Conservation (phyloP, 768 basidiomycete species). For the Dentipellis fragilis region DNA sequence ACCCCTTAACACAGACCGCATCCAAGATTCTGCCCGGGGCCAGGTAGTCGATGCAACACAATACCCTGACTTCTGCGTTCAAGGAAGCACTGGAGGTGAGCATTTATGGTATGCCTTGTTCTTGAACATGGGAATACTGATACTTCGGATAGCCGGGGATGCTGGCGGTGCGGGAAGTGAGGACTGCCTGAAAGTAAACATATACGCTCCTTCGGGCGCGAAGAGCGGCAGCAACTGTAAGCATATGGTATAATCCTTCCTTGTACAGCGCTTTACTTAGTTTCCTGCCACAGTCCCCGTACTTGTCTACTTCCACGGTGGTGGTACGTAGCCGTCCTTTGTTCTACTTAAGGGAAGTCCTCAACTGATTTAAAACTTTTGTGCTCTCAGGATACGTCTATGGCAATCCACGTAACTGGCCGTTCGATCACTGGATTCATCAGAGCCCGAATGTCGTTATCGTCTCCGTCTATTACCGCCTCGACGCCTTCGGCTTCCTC, state of each 20-base stretch:
- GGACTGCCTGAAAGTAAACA: slow-evolving; percentile 59
- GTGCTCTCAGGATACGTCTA: slow-evolving; percentile 34
- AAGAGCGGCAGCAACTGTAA: slow-evolving; percentile 36
- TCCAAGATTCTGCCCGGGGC: slow-evolving; percentile 26
- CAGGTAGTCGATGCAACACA: slow-evolving; percentile 38
- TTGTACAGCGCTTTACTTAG: background rate
- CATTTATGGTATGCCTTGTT: background rate
- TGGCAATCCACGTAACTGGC: slow-evolving; percentile 58
- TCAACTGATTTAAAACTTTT: background rate
- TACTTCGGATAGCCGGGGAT: slow-evolving; percentile 32
- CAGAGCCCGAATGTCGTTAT: slow-evolving; percentile 53
- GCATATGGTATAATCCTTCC: slow-evolving; percentile 9
- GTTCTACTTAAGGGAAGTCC: background rate
- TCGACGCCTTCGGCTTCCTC: slow-evolving; percentile 56
- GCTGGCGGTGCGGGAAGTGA: slow-evolving; percentile 57
- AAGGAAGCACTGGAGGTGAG: slow-evolving; percentile 42
- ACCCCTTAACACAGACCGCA: slow-evolving; percentile 37
- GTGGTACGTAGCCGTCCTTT: slow-evolving; percentile 17
- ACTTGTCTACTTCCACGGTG: slow-evolving; percentile 31
- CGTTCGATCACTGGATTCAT: slow-evolving; percentile 56
- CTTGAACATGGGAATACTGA: background rate
- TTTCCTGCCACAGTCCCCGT: slow-evolving; percentile 20
- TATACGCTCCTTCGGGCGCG: slow-evolving; percentile 44
- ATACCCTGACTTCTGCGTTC: slow-evolving; percentile 51
- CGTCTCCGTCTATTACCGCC: slow-evolving; percentile 58